Evolutionary conservation across 257 asterid species (phyloP).

Genomic region (Solanum pennellii): DNA sequence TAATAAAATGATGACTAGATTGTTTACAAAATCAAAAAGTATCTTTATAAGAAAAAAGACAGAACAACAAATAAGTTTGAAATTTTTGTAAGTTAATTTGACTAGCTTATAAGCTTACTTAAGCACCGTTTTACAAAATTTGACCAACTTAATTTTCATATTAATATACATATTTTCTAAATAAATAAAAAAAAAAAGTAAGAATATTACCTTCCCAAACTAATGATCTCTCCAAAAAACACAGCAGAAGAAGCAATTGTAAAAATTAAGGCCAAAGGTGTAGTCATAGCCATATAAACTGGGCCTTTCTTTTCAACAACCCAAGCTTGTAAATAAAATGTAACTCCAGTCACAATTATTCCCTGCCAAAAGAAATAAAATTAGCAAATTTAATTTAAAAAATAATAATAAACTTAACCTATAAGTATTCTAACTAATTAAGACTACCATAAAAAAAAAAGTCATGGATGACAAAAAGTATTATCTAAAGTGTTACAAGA

Average conservation of each 20-base stretch:
- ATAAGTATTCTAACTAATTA: background rate
- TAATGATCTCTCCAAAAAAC: conserved; percentile 51
- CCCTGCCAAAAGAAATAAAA: conserved; percentile 31
- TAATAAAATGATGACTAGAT: background rate
- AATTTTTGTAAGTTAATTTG: background rate
- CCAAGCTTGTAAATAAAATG: conserved; percentile 82
- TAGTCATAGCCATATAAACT: conserved; percentile 61
- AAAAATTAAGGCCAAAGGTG: conserved; percentile 46
- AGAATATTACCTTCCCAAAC: conserved; percentile 56
- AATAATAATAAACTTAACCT: background rate
- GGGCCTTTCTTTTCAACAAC: conserved; percentile 87
- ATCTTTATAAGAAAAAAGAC: background rate
- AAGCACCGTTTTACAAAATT: no score
- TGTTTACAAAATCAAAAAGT: background rate
- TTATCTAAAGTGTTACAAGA: background rate
- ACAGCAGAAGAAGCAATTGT: conserved; percentile 53
- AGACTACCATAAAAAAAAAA: background rate
- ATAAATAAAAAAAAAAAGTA: no score
- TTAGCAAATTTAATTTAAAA: background rate
- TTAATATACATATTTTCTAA: background rate
- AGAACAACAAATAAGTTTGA: background rate
- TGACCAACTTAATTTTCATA: background rate
- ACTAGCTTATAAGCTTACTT: background rate
- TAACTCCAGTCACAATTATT: conserved; percentile 63
- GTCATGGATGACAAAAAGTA: background rate